These are phyloP conservation scores for Xylariaceae sp. DNA, from an alignment of 2,329 filamentous ascomycete species.

Conservation along the genomic window DNA sequence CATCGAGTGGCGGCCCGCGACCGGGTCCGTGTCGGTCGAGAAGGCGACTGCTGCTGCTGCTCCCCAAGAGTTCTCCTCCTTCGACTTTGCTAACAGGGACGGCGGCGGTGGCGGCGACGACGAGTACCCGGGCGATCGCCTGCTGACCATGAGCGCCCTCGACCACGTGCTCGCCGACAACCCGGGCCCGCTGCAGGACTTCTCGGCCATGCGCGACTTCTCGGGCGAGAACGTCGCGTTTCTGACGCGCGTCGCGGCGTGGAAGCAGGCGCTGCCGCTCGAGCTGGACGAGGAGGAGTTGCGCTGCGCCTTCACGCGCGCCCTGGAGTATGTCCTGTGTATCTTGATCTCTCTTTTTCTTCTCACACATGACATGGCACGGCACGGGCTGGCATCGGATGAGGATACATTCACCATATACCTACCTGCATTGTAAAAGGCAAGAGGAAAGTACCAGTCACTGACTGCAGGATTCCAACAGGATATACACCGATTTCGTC, in stretches of 20 bases:
- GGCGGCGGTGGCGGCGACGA: too few species aligned
- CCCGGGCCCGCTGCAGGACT: conserved; percentile 52
- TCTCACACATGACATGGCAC: too few species aligned
- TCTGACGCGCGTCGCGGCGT: conserved; percentile 48
- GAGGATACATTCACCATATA: too few species aligned
- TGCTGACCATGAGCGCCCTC: conserved; percentile 49
- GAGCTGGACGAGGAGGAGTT: conserved; percentile 16
- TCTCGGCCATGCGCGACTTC: conserved; percentile 59
- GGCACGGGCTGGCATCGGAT: too few species aligned
- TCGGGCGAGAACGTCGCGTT: conserved; percentile 67
- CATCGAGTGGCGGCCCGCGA: too few species aligned
- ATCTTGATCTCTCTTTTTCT: too few species aligned
- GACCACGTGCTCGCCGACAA: conserved; percentile 54
- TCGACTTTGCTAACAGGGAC: conserved; percentile 14
- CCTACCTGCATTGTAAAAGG: too few species aligned
- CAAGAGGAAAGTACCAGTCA: too few species aligned
- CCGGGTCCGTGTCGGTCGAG: conserved; percentile 10
- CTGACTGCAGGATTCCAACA: too few species aligned
- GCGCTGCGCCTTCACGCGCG: conserved; percentile 48
- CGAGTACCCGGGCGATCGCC: conserved; percentile 28
- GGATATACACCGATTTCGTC: conserved; percentile 56
- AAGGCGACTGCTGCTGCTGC: conserved; percentile 11
- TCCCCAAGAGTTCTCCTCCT: conserved; percentile 26
- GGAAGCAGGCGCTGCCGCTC: conserved; percentile 36
- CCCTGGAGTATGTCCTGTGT: too few species aligned